Percentiles rank a stretch among this genome's conserved stretches.
Evolutionary conservation across 768 basidiomycete species (phyloP).

Genomic region (Macrolepiota dolichaula): DNA sequence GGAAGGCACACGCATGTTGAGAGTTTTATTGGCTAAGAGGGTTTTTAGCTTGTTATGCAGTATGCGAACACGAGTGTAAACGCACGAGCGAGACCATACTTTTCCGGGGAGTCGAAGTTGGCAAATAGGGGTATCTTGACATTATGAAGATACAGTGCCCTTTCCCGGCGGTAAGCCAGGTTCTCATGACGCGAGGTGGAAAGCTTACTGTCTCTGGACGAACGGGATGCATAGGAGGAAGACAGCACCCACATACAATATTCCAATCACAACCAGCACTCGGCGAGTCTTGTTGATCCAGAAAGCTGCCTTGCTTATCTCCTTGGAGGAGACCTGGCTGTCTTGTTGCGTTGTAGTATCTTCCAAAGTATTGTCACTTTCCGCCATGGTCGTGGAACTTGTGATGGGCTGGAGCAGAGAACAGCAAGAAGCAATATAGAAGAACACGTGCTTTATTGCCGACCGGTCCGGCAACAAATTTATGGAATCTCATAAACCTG

Average conservation of each 20-base stretch:
- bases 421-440: neutral
- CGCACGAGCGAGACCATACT: slow-evolving; percentile 78
- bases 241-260: slow-evolving; percentile 51
- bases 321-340: neutral
- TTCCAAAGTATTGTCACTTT: neutral
- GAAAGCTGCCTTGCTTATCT: neutral
- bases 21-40: slow-evolving; percentile 66
- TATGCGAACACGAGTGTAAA: slow-evolving; percentile 11
- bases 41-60: neutral
- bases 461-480: slow-evolving; percentile 1
- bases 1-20: slow-evolving; percentile 68
- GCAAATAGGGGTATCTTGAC: slow-evolving; percentile 61
- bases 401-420: neutral
- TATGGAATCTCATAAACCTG: neutral
- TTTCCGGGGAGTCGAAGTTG: slow-evolving; percentile 66
- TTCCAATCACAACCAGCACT: slow-evolving; percentile 37
- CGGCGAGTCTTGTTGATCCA: slow-evolving; percentile 24
- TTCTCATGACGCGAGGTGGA: slow-evolving; percentile 1
- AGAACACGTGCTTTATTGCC: neutral
- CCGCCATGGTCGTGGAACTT: slow-evolving; percentile 7
- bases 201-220: slow-evolving; percentile 66
- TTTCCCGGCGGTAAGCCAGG: slow-evolving; percentile 14
- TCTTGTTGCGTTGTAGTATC: neutral
- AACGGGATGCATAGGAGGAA: slow-evolving; percentile 55
- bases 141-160: slow-evolving; percentile 58